These are phyloP conservation scores for Kernera saxatilis DNA, from an alignment of 345 rosid genomes.

Conservation along the genomic window DNA sequence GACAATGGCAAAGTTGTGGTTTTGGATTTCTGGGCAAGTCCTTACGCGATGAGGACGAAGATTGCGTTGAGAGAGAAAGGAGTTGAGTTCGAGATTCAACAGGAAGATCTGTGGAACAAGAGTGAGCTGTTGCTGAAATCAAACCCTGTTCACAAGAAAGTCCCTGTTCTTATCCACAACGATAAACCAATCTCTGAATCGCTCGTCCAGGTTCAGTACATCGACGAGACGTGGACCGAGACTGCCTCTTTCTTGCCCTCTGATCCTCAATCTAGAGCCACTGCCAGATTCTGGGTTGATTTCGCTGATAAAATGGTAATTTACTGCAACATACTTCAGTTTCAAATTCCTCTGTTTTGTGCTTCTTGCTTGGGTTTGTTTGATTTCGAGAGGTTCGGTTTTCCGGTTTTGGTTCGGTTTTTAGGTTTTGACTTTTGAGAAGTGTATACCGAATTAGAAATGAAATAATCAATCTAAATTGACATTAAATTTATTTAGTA, in stretches of 20 bases:
- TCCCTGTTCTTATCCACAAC: slow-evolving; percentile 32
- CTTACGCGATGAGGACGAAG: slow-evolving; percentile 32
- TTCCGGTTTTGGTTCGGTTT: not conserved
- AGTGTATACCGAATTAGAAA: not conserved
- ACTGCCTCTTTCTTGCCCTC: slow-evolving; percentile 22
- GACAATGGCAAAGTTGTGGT: slow-evolving; percentile 27
- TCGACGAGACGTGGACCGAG: slow-evolving; percentile 31
- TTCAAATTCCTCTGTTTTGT: not conserved
- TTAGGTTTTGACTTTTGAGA: not conserved
- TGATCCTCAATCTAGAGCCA: slow-evolving; percentile 34
- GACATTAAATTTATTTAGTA: too few species aligned
- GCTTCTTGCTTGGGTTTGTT: not conserved
- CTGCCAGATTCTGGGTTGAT: slow-evolving; percentile 36
- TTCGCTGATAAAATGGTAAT: slow-evolving; percentile 34
- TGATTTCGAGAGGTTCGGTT: not conserved
- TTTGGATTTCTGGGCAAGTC: slow-evolving; percentile 35
- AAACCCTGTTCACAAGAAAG: slow-evolving; percentile 33
- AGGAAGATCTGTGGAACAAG: slow-evolving; percentile 36
- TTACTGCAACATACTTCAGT: not conserved
- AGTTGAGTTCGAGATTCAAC: slow-evolving; percentile 19
- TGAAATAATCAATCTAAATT: too few species aligned
- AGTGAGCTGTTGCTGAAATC: slow-evolving; percentile 29
- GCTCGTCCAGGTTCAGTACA: slow-evolving; percentile 24
- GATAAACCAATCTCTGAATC: slow-evolving; percentile 23
- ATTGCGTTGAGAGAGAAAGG: slow-evolving; percentile 33